A percentile compares a stretch with the other conserved stretches of the same genome.
Conservation (phyloP, 2,329 filamentous ascomycete genomes). For the Fusarium denticulatum region DNA sequence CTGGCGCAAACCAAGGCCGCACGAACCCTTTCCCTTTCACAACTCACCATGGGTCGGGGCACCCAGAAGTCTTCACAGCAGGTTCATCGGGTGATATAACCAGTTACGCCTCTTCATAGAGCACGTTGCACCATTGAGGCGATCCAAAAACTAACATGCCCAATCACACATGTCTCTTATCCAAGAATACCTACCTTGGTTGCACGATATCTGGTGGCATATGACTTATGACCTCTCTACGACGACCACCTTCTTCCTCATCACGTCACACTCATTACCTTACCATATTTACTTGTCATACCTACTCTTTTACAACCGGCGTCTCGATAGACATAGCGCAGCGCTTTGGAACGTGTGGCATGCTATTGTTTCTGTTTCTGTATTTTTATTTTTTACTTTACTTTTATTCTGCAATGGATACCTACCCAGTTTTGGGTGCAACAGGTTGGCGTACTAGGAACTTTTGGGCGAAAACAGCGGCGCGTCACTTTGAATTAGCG, state of each 20-base stretch:
- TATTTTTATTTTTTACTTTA: background rate
- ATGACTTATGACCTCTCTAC: conserved; percentile 35
- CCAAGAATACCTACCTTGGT: background rate
- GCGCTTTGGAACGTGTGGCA: background rate
- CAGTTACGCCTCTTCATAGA: background rate
- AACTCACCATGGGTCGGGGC: conserved; percentile 59
- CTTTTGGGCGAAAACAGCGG: conserved; percentile 5
- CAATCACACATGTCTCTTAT: background rate
- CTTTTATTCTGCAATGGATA: conserved; percentile 7
- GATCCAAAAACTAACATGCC: background rate
- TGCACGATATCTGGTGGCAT: conserved; percentile 21
- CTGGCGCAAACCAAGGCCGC: conserved; percentile 62
- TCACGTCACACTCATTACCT: conserved; percentile 18
- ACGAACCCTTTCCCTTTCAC: conserved; percentile 71
- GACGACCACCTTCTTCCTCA: conserved; percentile 7
- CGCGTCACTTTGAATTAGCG: conserved; percentile 5
- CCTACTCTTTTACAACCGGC: background rate
- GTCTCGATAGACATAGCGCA: conserved; percentile 1
- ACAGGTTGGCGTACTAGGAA: conserved; percentile 17
- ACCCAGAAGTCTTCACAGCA: conserved; percentile 35
- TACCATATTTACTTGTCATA: conserved; percentile 17
- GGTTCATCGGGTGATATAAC: conserved; percentile 41
- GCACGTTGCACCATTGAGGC: background rate
- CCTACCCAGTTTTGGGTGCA: conserved; percentile 6
- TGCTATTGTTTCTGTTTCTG: conserved; percentile 1